Evolutionary conservation across 345 rosid species (phyloP), one percentile per base, ranked within the genome.

Genomic region (Camelina neglecta): DNA sequence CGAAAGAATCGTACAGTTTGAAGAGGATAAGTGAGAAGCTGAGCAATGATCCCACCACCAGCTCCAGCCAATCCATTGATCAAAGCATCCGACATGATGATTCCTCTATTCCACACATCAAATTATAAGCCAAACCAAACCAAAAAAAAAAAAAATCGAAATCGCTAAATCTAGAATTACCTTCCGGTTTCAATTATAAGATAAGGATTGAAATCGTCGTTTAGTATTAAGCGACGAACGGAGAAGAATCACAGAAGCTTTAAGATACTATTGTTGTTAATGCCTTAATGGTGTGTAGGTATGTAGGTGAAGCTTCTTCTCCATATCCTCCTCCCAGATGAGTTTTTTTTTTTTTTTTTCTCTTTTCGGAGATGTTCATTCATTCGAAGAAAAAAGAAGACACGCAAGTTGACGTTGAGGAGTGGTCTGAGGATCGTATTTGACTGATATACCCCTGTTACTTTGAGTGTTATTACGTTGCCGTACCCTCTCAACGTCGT

Each of bases 41-140:
- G 98, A 85, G 98, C 96, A 60, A 95, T 89, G 88, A 92, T 95
- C 83, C 98, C 98, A 11, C 97, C 99, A 33, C 96, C 96, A 36
- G 97, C 97, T 62, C 97, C 98, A 61, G 99, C 91, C 77, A 95
- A 83, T 23, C 98, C 99, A 73, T 88, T 93, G 78, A 95, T 93
- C 88, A 93, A 45, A 79, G 99, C 97, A 75, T 93, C 99, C 10
- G 99, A 95, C 99, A 95, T 95, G 31, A 3, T 29, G 65, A 42
- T 59, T 59, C 12, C 64, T 39, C 8, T 6, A 59, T 60, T 60
- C 38, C 48, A 58, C 35, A 48, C 29, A 15, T 1, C 23, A 31
- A 44, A 36, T 33, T 9, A 10, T 10, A 23, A 10, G 1, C 33
- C 13, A 0, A 13, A 36, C 50, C 54, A 31, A 8, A 8, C 9